Evolutionary conservation across 352 stramenopile genomes (phyloP), one percentile per base, ranked within the genome.

Genomic region (Pythium apleroticum): DNA sequence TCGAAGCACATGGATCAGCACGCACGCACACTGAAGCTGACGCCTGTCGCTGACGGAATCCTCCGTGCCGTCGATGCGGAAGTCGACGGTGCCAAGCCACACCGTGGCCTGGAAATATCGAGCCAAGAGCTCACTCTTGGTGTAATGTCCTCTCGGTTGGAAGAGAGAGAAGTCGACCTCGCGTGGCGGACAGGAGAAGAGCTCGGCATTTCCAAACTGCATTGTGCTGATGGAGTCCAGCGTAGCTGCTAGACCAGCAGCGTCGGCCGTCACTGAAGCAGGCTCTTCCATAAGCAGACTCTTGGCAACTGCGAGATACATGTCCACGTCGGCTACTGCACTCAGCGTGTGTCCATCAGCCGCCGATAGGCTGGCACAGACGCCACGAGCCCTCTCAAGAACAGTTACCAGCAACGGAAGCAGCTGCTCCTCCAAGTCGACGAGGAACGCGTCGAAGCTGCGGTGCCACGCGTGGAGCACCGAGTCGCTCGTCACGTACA

Each of bases 401-500:
- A 68, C 28, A 9, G 6, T 49, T 0, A 31, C 15, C 25, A 74
- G 33, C 43, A 68, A 11, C 28, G 62, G 62, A 37, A 62, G n/a
- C 31, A 71, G 58, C 43, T 56, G 12, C 28, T 65, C 17, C 19
- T 75, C 68, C 1, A 75, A 28, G 14, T 71, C 68, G 1, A 66
- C 48, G 0, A 71, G 31, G n/a, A 75, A 71, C 24, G 68, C 52
- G 41, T 76, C 69, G 50, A 76, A 76, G 56, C 64, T 73, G 50
- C 57, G 57, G 43, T 76, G 69, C 69, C 69, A 76, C 39, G 69
- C 69, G 50, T 76, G 65, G 22, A 76, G 60, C 43, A 76, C 65
- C 57, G 69, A 76, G 58, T 76, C 69, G 19, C 52, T 65, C 7
- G 69, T 76, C 30, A 76, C 39, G 39, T 60, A 76, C 50, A 76